Conservation (phyloP, 2,329 filamentous ascomycete species). For the Trichoderma afroharzianum region DNA sequence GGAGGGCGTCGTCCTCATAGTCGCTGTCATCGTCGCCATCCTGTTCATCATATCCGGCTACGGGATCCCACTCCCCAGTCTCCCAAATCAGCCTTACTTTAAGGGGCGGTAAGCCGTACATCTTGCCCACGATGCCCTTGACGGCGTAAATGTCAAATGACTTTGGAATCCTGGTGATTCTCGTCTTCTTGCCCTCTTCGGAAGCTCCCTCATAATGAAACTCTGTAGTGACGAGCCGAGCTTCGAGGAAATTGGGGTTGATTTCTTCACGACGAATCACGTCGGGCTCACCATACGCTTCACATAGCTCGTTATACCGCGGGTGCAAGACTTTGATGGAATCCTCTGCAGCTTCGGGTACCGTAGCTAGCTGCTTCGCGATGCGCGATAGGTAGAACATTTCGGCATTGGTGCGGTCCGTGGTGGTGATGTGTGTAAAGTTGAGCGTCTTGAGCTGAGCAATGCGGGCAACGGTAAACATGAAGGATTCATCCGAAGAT, state of each 20-base stretch:
- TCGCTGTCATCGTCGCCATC: slow-evolving; percentile 41
- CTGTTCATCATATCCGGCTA: slow-evolving; percentile 58
- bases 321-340: slow-evolving; percentile 62
- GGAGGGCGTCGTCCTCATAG: slow-evolving; percentile 40
- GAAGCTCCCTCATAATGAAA: slow-evolving; percentile 36
- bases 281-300: slow-evolving; percentile 68
- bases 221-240: slow-evolving; percentile 66
- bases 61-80: slow-evolving; percentile 85
- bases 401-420: slow-evolving; percentile 83
- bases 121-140: slow-evolving; percentile 69
- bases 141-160: slow-evolving; percentile 78
- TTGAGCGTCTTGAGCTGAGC: slow-evolving; percentile 66
- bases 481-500: slow-evolving; percentile 76
- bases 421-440: slow-evolving; percentile 64
- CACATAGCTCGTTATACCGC: slow-evolving; percentile 70
- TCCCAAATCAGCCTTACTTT: slow-evolving; percentile 73
- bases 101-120: slow-evolving; percentile 65
- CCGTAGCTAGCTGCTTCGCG: slow-evolving; percentile 65
- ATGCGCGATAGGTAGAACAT: slow-evolving; percentile 90
- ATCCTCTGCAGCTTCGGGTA: slow-evolving; percentile 49
- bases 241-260: slow-evolving; percentile 78
- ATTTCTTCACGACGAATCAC: slow-evolving; percentile 55
- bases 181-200: slow-evolving; percentile 32
- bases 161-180: slow-evolving; percentile 72
- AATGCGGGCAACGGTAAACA: slow-evolving; percentile 79